Conservation (phyloP, 2,329 filamentous ascomycete genomes). For the Fusarium sp. region DNA sequence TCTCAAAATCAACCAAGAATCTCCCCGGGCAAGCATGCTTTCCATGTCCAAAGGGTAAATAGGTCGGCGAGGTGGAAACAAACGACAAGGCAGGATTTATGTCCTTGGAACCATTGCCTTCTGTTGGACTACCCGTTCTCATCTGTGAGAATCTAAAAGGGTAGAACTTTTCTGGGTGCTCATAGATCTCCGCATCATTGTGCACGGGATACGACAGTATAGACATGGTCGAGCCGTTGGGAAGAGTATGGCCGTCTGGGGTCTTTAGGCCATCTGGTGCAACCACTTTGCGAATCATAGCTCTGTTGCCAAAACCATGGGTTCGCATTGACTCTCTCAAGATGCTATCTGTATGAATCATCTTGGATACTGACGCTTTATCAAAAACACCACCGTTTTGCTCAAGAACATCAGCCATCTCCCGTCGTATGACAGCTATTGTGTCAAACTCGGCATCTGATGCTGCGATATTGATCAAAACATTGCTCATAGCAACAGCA, state of each 20-base stretch:
- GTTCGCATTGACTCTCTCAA: slow-evolving; percentile 59
- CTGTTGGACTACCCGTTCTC: slow-evolving; percentile 39
- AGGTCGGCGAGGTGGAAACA: slow-evolving; percentile 40
- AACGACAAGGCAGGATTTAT: slow-evolving; percentile 4
- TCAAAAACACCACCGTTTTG: slow-evolving; percentile 51
- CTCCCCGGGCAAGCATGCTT: slow-evolving; percentile 53
- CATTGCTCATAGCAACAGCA: slow-evolving; percentile 56
- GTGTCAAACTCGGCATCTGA: slow-evolving; percentile 56
- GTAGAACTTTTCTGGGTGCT: slow-evolving; percentile 55
- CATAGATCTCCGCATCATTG: slow-evolving; percentile 49
- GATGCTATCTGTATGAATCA: slow-evolving; percentile 58
- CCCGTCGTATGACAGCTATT: slow-evolving; percentile 53
- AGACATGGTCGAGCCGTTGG: slow-evolving; percentile 52
- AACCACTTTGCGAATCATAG: slow-evolving; percentile 49
- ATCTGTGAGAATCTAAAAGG: slow-evolving; percentile 58
- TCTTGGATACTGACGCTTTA: slow-evolving; percentile 53
- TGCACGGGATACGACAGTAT: slow-evolving; percentile 52
- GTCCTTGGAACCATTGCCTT: slow-evolving; percentile 15
- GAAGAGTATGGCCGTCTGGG: slow-evolving; percentile 50
- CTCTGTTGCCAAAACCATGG: slow-evolving; percentile 50
- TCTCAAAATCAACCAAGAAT: slow-evolving; percentile 50
- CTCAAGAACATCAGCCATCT: slow-evolving; percentile 51
- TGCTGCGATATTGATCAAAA: slow-evolving; percentile 55
- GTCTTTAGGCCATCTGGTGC: slow-evolving; percentile 49
- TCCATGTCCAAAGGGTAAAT: slow-evolving; percentile 54